A percentile compares a stretch with the other conserved stretches of the same genome.
Evolutionary conservation across 2,329 filamentous ascomycete genomes (phyloP).

Genomic region (Magnaporthales sp.): DNA sequence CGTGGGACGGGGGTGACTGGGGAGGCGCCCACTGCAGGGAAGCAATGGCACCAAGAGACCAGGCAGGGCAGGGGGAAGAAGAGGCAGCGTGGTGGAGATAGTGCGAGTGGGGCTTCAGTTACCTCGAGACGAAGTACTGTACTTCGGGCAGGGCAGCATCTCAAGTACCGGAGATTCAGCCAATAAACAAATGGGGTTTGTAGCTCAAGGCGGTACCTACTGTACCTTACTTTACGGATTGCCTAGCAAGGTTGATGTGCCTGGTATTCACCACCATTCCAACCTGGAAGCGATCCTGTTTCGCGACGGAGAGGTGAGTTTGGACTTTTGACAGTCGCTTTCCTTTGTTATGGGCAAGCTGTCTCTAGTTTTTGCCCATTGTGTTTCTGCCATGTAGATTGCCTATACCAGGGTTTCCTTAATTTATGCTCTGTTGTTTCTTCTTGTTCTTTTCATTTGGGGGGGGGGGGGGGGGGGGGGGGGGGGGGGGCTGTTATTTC

Average conservation of each 20-base stretch:
- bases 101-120: neutral
- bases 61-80: neutral
- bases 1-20: neutral
- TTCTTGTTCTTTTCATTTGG: neutral
- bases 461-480: no score
- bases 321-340: neutral
- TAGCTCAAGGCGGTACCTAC: neutral
- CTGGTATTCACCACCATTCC: neutral
- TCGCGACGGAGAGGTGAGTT: neutral
- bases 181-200: neutral
- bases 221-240: neutral
- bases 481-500: no score
- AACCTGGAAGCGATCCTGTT: neutral
- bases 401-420: neutral
- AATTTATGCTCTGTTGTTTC: neutral
- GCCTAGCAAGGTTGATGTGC: neutral
- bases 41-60: slow-evolving; percentile 1
- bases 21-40: slow-evolving; percentile 1
- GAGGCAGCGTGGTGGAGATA: neutral
- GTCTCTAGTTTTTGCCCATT: neutral
- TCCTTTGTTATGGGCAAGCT: neutral
- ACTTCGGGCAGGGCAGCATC: neutral
- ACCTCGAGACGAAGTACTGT: neutral
- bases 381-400: neutral
- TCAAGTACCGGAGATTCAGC: neutral